Evolutionary conservation across 495 filamentous ascomycete genomes (phyloP).

Genomic region (Astrocystis sublimbata): DNA sequence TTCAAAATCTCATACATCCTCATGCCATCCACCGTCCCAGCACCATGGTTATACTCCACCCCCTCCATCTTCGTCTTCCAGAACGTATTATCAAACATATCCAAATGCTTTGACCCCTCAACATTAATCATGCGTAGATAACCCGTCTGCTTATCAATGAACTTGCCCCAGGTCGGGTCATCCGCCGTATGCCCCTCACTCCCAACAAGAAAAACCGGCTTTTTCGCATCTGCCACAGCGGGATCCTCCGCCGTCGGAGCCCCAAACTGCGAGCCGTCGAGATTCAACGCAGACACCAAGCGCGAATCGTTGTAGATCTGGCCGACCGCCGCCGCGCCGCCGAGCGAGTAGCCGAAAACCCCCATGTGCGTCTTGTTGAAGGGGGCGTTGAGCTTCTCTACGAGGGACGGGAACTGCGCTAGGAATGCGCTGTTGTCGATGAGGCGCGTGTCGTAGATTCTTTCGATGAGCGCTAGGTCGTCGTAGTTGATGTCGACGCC

Average conservation of each 20-base stretch:
- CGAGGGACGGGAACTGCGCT: conserved; percentile 13
- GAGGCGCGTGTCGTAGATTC: conserved; percentile 23
- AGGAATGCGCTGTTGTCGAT: conserved; percentile 26
- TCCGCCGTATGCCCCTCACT: conserved; percentile 17
- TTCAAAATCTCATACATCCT: conserved; percentile 24
- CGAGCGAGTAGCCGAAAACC: conserved; percentile 53
- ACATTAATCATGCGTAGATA: conserved; percentile 24
- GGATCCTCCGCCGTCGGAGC: background rate
- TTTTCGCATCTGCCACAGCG: conserved; percentile 17
- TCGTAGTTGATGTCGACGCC: conserved; percentile 25
- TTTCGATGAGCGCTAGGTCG: background rate
- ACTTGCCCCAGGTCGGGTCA: conserved; percentile 14
- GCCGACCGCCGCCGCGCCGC: conserved; percentile 47
- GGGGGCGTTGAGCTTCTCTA: conserved; percentile 13
- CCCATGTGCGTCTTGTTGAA: conserved; percentile 36
- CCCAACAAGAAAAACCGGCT: conserved; percentile 19
- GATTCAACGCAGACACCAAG: conserved; percentile 38
- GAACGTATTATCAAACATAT: conserved; percentile 41
- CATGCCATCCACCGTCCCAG: conserved; percentile 28
- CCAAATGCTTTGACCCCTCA: conserved; percentile 23
- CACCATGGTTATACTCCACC: too few relatives aligned
- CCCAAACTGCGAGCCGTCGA: conserved; percentile 48
- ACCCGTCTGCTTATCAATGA: conserved; percentile 21
- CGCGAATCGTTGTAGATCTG: conserved; percentile 35
- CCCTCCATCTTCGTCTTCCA: conserved; percentile 28